These are phyloP conservation scores for Mycena sanguinolenta DNA, from an alignment of 768 basidiomycete species.

Conservation along the genomic window DNA sequence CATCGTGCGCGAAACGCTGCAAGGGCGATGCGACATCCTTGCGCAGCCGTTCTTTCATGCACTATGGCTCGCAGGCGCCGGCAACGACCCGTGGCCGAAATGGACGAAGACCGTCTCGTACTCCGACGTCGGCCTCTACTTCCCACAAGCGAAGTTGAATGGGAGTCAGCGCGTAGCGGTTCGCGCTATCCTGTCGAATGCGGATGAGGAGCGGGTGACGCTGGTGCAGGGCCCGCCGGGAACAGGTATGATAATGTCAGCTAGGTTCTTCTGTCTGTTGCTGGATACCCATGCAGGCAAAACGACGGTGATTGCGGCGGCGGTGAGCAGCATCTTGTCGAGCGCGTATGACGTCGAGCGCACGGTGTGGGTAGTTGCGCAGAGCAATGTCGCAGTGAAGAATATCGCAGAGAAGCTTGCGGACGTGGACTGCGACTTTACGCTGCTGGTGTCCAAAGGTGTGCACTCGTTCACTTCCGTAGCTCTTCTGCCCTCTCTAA, in stretches of 20 bases:
- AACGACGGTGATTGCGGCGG: slow-evolving; percentile 71
- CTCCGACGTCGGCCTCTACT: slow-evolving; percentile 53
- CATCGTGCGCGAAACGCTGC: slow-evolving; percentile 48
- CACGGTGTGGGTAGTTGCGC: slow-evolving; percentile 77
- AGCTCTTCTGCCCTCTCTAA: neutral
- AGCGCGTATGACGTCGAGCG: slow-evolving; percentile 43
- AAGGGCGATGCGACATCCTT: slow-evolving; percentile 43
- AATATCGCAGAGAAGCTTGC: slow-evolving; percentile 83
- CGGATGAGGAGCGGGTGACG: slow-evolving; percentile 49
- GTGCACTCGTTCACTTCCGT: neutral
- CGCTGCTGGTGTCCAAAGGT: slow-evolving; percentile 70
- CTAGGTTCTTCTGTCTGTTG: slow-evolving; percentile 55
- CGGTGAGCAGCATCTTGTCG: slow-evolving; percentile 52
- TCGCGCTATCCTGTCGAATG: slow-evolving; percentile 56
- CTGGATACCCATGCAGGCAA: slow-evolving; percentile 73
- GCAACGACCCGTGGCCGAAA: slow-evolving; percentile 3
- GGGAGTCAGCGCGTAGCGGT: slow-evolving; percentile 52
- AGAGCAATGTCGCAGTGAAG: slow-evolving; percentile 85
- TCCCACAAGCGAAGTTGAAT: slow-evolving; percentile 49
- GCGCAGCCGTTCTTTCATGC: slow-evolving; percentile 50
- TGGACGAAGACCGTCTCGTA: slow-evolving; percentile 51
- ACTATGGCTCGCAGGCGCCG: slow-evolving; percentile 48
- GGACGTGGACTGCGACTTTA: slow-evolving; percentile 65
- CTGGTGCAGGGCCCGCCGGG: slow-evolving; percentile 70
- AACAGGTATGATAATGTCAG: too few relatives aligned